These are phyloP conservation scores for Pascua sp. DNA, from an alignment of 1,284 basidiomycete species.

Conservation along the genomic window DNA sequence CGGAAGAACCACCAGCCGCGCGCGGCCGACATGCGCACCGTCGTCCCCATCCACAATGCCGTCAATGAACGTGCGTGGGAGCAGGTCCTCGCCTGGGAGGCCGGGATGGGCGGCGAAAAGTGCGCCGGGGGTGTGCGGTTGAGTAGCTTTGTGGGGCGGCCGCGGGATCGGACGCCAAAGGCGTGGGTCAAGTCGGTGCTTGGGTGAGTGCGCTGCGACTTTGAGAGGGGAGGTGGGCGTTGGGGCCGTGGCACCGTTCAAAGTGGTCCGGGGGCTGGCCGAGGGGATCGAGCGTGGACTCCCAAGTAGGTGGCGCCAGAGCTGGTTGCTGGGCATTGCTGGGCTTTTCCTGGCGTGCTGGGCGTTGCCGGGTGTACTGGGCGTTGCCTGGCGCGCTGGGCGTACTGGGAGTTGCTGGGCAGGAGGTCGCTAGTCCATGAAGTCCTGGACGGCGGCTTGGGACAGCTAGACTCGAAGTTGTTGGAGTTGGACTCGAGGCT, in stretches of 20 bases:
- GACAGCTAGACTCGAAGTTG: too few relatives aligned
- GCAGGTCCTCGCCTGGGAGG: slow-evolving; percentile 87
- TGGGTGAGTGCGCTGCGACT: slow-evolving; percentile 83
- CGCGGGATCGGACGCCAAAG: slow-evolving; percentile 62
- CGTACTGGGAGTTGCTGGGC: too few relatives aligned
- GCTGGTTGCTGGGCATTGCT: too few relatives aligned
- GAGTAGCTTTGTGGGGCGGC: slow-evolving; percentile 51
- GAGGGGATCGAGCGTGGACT: too few relatives aligned
- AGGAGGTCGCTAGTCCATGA: too few relatives aligned
- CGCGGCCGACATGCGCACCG: slow-evolving; percentile 82
- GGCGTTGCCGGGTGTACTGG: too few relatives aligned
- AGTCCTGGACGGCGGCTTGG: too few relatives aligned
- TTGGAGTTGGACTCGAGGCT: too few relatives aligned
- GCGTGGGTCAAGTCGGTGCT: slow-evolving; percentile 77
- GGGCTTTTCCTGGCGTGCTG: too few relatives aligned
- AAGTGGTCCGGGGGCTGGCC: neutral
- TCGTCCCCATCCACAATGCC: slow-evolving; percentile 98
- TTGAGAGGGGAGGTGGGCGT: too few relatives aligned
- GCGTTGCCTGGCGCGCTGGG: too few relatives aligned
- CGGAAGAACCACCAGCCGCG: slow-evolving; percentile 81
- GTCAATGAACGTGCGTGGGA: slow-evolving; percentile 97
- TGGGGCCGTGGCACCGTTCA: neutral
- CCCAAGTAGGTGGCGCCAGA: too few relatives aligned
- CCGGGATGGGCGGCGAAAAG: slow-evolving; percentile 66
- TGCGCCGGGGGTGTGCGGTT: slow-evolving; percentile 65